A percentile compares a stretch with the other conserved stretches of the same genome.
phyloP scores from a whole-genome alignment of 2,329 filamentous ascomycete genomes.

The Paecilomyces dactylethromorphus region DNA sequence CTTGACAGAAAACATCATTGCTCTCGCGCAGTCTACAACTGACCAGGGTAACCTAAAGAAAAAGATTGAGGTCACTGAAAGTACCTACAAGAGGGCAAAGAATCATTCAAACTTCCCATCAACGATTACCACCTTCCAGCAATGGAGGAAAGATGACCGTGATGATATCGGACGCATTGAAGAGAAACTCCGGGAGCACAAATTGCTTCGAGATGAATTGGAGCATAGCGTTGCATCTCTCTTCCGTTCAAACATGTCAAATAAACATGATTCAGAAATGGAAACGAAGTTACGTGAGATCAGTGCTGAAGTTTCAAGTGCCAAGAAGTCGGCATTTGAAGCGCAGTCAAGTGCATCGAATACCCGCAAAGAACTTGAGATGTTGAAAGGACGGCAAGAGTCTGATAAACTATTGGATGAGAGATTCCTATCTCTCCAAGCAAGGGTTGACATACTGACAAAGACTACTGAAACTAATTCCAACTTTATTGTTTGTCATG shows the following conservation, averaged over 20 bases:
- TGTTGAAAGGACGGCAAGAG: background rate
- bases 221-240: conserved; percentile 7
- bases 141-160: conserved; percentile 12
- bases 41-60: conserved; percentile 19
- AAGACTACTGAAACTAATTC: background rate
- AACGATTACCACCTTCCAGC: conserved; percentile 13
- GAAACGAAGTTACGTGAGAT: background rate
- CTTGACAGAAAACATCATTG: conserved; percentile 15
- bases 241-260: background rate
- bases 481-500: background rate
- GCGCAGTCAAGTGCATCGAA: background rate
- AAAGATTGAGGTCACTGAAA: conserved; percentile 26
- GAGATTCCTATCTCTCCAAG: background rate
- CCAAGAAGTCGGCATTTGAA: background rate
- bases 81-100: conserved; percentile 25
- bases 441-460: background rate
- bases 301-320: background rate
- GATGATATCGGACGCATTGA: conserved; percentile 14
- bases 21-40: conserved; percentile 16
- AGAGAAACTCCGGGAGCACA: conserved; percentile 11
- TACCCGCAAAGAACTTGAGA: background rate
- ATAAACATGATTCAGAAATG: background rate
- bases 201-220: conserved; percentile 9
- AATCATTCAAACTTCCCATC: conserved; percentile 16
- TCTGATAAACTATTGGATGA: background rate